Evolutionary conservation across 169 alveolate genomes (phyloP), one percentile per base, ranked within the genome.

Genomic region (Plasmodium reichenowi): DNA sequence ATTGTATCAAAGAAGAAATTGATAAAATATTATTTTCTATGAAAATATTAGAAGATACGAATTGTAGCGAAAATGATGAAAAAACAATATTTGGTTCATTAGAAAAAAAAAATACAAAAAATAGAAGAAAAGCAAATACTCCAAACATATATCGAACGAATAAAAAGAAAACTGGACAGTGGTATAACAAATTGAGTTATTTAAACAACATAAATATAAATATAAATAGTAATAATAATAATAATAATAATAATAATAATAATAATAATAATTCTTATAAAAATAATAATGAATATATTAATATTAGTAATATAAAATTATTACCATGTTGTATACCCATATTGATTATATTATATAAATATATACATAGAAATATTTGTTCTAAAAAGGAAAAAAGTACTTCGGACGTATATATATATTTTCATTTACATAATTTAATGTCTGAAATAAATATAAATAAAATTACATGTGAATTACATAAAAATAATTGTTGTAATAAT

Each of bases 241-340:
- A 52, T 6, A 3, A 47, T 48, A 71, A 26, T 48, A 6, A 17
- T 48, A 20, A 50, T 47, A 26, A 47, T 24, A 50, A 47, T 32
- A 20, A 15, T 26, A 24, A 13, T 66, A 67, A 26, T n/a, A 63
- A 66, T 66, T 48, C 22, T 22, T 45, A 78, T 15, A 68, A 32
- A 83, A 68, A 83, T 20, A 20, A 32, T 43, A 47, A 24, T 9
- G 52, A 52, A 0, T 83, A 83, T 48, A 67, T 83, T 38, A 85
- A 83, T 54, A 67, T 70, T 8, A 83, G 91, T 48, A 83, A 83
- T 54, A 47, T 83, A 17, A 83, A 83, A 3, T 32, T 83, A 62
- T 50, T 83, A 54, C 91, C 91, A 32, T 83, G 91, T 17, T 72
- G 72, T 24, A 56, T 83, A 50, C 91, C 91, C 13, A 50, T 83